Base-by-base conservation (phyloP, 257 asterid species). In the Forsythia suspensa region DNA sequence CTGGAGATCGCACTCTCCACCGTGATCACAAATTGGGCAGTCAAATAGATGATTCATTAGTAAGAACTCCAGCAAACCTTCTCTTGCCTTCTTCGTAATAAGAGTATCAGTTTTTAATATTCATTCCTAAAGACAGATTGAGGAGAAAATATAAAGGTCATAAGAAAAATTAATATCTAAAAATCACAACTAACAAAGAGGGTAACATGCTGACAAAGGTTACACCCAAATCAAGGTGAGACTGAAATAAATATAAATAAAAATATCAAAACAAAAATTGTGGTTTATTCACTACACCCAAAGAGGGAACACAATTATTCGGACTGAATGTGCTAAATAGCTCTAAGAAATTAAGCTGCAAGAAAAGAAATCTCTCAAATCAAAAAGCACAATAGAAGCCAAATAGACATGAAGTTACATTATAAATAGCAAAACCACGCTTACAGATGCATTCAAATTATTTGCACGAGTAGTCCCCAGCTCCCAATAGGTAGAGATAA, bases 21-120 rank as follows among this genome's bases (percentile, higher is more conserved):
- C 98, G 87, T 94, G 98, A 84, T 94, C 98, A 87, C 98, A 94
- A 80, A 94, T 94, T 48, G 97, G 98, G 86, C 98, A 94, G 82
- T 94, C 98, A 76, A 94, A 46, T 7, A 97, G 98, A 85, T 94
- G 98, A 83, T 94, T 94, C 97, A 94, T 94, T 82, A 94, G 84
- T 74, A 94, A 87, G 83, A 95, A 95, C 84, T 95, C 99, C 99
- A 95, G 93, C 59, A 93, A 98, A 29, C 98, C 98, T 89, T 95
- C 98, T 76, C 99, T 81, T 5, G 99, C 99, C 91, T 95, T 95
- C 92, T 93, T 95, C 10, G 99, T 97, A 73, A 95, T 29, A 42
- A 97, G 98, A 21, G 98, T 91, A 79, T 91, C 95, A 0, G 99
- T n/a, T 95, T 88, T 95, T 95, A 75, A 95, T 93, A 80, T 95